phyloP scores from a whole-genome alignment of 2,329 filamentous ascomycete species.

The Penicillium sumatraense region DNA sequence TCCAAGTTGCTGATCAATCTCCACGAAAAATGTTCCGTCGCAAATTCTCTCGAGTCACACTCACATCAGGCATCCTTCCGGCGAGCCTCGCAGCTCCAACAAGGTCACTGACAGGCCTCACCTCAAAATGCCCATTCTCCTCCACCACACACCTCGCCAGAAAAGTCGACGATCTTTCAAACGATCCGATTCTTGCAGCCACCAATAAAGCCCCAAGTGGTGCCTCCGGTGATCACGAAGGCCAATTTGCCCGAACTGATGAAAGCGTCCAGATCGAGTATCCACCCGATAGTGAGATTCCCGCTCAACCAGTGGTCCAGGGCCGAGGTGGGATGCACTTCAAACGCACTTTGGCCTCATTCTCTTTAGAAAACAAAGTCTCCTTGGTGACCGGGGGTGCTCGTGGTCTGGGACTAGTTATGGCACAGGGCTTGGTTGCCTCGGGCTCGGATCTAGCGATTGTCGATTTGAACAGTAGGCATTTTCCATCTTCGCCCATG shows the following conservation, averaged over 20 bases:
- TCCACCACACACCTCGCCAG: constrained; percentile 31
- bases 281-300: constrained; percentile 74
- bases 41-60: constrained; percentile 30
- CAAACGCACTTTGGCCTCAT: constrained; percentile 82
- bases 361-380: constrained; percentile 83
- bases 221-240: constrained; percentile 55
- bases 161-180: constrained; percentile 29
- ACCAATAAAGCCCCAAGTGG: constrained; percentile 38
- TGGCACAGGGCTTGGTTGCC: constrained; percentile 88
- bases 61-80: constrained; percentile 23
- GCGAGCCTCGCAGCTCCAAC: constrained; percentile 14
- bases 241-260: constrained; percentile 79
- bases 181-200: constrained; percentile 30
- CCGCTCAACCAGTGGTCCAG: constrained; percentile 70
- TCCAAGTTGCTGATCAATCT: too few species aligned
- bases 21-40: constrained; percentile 33
- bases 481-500: neutral
- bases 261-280: constrained; percentile 78
- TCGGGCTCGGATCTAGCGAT: constrained; percentile 89
- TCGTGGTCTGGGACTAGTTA: constrained; percentile 84
- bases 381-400: constrained; percentile 90
- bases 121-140: constrained; percentile 33
- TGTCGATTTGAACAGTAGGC: constrained; percentile 88
- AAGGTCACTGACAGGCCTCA: constrained; percentile 6
- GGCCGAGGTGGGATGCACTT: constrained; percentile 80